Conservation (phyloP, 192 early-diverging fungal genomes). For the Haplosporangium gracile region DNA sequence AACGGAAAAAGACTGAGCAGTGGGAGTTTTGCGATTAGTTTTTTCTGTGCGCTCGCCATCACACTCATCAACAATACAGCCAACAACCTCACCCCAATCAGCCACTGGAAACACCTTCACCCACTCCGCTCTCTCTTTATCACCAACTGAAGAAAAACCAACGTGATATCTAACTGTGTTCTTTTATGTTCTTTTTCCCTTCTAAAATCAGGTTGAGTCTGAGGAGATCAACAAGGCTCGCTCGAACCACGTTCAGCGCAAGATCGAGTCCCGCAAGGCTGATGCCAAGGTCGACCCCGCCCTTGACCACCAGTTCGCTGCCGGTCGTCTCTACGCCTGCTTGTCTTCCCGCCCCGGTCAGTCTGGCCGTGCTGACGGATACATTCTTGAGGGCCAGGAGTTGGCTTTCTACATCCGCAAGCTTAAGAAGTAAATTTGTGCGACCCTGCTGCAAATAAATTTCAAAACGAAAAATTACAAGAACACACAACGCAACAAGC, state of each 20-base stretch:
- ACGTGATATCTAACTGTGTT: neutral
- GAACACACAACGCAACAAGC: neutral
- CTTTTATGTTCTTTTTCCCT: conserved; percentile 48
- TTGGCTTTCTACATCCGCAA: conserved; percentile 94
- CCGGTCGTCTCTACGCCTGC: conserved; percentile 94
- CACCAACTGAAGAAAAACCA: neutral
- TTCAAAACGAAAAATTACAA: conserved; percentile 11
- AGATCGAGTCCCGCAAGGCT: conserved; percentile 88
- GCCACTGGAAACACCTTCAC: neutral
- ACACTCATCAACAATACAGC: conserved; percentile 86
- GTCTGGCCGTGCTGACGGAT: conserved; percentile 97
- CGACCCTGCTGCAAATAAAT: conserved; percentile 30
- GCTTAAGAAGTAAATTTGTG: conserved; percentile 57
- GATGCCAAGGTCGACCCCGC: conserved; percentile 86
- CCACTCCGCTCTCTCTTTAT: neutral
- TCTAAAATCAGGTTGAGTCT: conserved; percentile 74
- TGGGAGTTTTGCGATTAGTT: neutral
- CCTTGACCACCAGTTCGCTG: conserved; percentile 94
- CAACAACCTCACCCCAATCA: conserved; percentile 74
- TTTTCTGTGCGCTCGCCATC: conserved; percentile 64
- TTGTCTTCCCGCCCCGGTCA: conserved; percentile 98
- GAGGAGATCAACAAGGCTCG: conserved; percentile 84
- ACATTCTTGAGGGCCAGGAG: conserved; percentile 99
- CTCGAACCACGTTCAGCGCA: conserved; percentile 92
- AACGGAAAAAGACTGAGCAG: conserved; percentile 68